Evolutionary conservation across 2,329 filamentous ascomycete genomes (phyloP), one percentile per base, ranked within the genome.

Genomic region (Chaetomiaceae sp.): DNA sequence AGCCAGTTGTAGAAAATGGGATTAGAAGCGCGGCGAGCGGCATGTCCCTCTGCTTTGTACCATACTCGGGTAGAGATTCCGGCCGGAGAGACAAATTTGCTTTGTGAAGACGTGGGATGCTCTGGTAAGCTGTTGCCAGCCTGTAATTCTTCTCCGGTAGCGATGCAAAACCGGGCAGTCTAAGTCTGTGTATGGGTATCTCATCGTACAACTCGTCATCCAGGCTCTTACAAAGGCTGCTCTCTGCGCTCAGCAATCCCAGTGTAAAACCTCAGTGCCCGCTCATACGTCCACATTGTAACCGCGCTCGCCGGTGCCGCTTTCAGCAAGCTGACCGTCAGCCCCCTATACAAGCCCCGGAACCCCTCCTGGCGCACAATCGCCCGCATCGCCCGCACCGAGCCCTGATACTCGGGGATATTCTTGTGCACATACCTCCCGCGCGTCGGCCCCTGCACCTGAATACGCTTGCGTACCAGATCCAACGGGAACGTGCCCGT

Each of bases 261-360:
- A 26, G 74, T 68, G 50, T 91, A 69, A 18, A 79, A 55, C 41
- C 72, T 76, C 68, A 96, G 69, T 15, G 78, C 78, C 60, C 83
- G 73, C 69, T 95, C 90, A 66, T 95, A 96, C 2, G 88, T 94
- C 88, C 89, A 96, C 74, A 96, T 87, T 0, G 90, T 96, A 26
- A 95, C 80, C 6, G 90, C 88, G 64, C 87, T 93, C 22, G 87
- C 82, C n/a, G 93, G 93, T 18, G 91, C 93, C 26, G 91, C 88
- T 72, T 98, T 98, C 56, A 97, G 64, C 61, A 98, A 68, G 63
- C 89, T 91, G 46, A 97, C 89, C 1, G 83, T 84, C 62, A 98
- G 69, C 0, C 93, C 93, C 44, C 90, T 78, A 65, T 97, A 98
- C 57, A 97, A 64, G 0, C 91, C 90, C 45, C 87, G 75, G 35